Evolutionary conservation across 345 rosid species (phyloP), one percentile per base, ranked within the genome.

Genomic region (Geranium brycei): DNA sequence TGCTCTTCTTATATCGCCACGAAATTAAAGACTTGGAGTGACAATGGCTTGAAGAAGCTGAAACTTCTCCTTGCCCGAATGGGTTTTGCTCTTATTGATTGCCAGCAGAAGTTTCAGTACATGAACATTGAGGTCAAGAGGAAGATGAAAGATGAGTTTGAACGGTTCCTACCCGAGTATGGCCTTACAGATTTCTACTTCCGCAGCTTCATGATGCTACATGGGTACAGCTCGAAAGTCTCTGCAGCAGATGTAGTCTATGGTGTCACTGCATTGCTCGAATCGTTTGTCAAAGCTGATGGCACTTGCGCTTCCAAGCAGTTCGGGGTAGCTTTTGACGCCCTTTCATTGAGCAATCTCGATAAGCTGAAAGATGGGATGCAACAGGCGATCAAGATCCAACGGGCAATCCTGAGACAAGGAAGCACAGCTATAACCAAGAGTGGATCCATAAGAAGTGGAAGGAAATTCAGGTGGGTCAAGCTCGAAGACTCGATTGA

Each of bases 221-320:
- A 93, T 74, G 99, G 97, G 30, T 93, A 90, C 69, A 90, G 97
- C 76, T 90, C 96, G 7, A 87, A 77, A 72, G 96, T 90, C 60
- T 93, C 97, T 66, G 97, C 99, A 6, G 99, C 97, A 23, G 99
- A 93, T 71, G 96, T 86, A 64, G 97, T 87, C 0, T 88, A 93
- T 69, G 97, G 99, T 18, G 96, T 93, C 31, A 90, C 95, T 12
- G 99, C 97, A 8, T 75, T 93, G 80, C 99, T 93, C 1, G 99
- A 93, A 80, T 93, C 99, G 61, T 93, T 84, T 71, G 71, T 86
- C 31, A 85, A 77, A 15, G 78, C 89, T 2, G 84, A 81, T 68
- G 96, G 91, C 47, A 75, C 86, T 51, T 86, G 92, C 73, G 97
- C 96, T 71, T 86, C 95, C 16, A 87, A 87, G 76, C 97, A 88